Evolutionary conservation across 306 rosid species (phyloP).

Genomic region (Trichosanthes truncata): DNA sequence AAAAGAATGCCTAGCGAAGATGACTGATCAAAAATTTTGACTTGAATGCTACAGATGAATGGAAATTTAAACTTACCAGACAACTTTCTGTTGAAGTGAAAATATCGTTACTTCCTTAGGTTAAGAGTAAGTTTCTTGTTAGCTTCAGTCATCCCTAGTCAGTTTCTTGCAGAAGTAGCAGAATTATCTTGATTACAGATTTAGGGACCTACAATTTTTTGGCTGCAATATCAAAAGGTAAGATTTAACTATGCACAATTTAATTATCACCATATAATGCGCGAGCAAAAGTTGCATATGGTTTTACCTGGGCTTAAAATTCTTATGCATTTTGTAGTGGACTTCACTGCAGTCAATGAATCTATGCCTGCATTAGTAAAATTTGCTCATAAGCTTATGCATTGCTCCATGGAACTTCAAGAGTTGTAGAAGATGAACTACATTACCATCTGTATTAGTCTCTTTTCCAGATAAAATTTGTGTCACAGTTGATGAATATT

Average conservation of each 20-base stretch:
- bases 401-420: background rate
- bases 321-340: conserved; percentile 49
- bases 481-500: conserved; percentile 40
- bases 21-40: background rate
- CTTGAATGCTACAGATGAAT: background rate
- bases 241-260: background rate
- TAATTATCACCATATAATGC: background rate
- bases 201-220: background rate
- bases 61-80: background rate
- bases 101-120: background rate
- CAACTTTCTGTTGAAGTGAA: background rate
- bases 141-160: conserved; percentile 4
- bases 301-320: conserved; percentile 64
- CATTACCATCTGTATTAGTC: conserved; percentile 32
- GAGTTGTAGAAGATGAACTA: background rate
- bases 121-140: background rate
- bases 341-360: conserved; percentile 34
- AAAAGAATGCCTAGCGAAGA: background rate
- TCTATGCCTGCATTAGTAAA: conserved; percentile 36
- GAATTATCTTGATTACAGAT: background rate
- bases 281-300: background rate
- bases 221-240: background rate
- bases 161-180: background rate
- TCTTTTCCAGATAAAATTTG: conserved; percentile 46
- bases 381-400: background rate